Conservation (phyloP, 345 rosid genomes). For the Pseudoturritis turrita region DNA sequence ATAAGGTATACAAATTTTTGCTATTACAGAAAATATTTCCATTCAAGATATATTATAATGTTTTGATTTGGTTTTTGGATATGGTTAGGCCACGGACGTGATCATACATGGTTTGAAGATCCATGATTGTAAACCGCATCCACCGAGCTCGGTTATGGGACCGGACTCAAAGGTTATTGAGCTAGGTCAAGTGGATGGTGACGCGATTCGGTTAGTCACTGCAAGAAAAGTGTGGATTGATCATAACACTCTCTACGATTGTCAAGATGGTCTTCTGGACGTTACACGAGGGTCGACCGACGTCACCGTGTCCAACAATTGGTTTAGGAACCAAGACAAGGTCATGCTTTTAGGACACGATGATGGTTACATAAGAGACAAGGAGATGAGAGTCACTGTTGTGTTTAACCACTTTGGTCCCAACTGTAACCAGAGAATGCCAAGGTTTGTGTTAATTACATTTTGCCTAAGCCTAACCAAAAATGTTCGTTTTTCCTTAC, state of each 20-base stretch:
- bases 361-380: background rate
- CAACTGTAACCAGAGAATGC: slow-evolving; percentile 5
- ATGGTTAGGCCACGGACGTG: background rate
- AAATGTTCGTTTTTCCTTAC: background rate
- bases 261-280: background rate
- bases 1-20: background rate
- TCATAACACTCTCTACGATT: background rate
- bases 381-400: background rate
- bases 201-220: background rate
- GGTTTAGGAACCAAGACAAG: slow-evolving; percentile 12
- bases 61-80: background rate
- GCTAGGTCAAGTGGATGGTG: background rate
- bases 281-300: background rate
- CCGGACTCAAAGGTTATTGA: background rate
- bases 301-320: background rate
- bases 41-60: too few species aligned
- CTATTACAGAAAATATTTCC: background rate
- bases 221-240: slow-evolving; percentile 6
- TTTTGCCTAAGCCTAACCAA: too few species aligned
- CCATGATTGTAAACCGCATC: background rate
- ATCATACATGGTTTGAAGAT: background rate
- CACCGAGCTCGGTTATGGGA: background rate
- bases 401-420: slow-evolving; percentile 6
- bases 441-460: background rate
- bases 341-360: slow-evolving; percentile 9